A percentile compares a stretch with the other conserved stretches of the same genome.
Evolutionary conservation across 2,329 filamentous ascomycete species (phyloP).

Genomic region (Penicillium sp.): DNA sequence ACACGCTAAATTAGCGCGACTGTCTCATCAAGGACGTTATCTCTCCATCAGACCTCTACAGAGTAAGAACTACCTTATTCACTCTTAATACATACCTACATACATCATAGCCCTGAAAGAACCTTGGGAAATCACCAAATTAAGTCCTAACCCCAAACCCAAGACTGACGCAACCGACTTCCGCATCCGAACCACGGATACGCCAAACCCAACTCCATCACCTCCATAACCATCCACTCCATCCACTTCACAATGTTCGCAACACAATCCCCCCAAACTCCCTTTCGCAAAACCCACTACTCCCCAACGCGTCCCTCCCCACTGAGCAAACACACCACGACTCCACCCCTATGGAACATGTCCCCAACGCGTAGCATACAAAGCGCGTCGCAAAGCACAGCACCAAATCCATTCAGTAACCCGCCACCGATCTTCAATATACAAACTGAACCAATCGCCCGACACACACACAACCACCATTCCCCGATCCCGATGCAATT

Average conservation of each 20-base stretch:
- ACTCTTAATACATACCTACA: background rate
- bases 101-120: no score
- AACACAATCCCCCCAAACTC: constrained; percentile 22
- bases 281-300: constrained; percentile 27
- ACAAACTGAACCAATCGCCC: constrained; percentile 3
- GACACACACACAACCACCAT: background rate
- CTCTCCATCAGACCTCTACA: background rate
- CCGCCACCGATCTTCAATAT: background rate
- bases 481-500: constrained; percentile 2
- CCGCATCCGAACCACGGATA: constrained; percentile 22
- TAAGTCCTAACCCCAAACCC: background rate
- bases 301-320: constrained; percentile 28
- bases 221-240: background rate
- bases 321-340: constrained; percentile 22
- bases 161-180: constrained; percentile 16
- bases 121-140: background rate
- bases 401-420: background rate
- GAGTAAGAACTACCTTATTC: background rate
- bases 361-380: constrained; percentile 8
- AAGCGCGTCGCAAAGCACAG: background rate
- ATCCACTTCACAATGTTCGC: constrained; percentile 31
- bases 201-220: constrained; percentile 11
- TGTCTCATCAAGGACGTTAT: background rate
- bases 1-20: background rate
- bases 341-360: constrained; percentile 26